Conservation (phyloP, 2,329 filamentous ascomycete species). For the Aureobasidium mangrovei region DNA sequence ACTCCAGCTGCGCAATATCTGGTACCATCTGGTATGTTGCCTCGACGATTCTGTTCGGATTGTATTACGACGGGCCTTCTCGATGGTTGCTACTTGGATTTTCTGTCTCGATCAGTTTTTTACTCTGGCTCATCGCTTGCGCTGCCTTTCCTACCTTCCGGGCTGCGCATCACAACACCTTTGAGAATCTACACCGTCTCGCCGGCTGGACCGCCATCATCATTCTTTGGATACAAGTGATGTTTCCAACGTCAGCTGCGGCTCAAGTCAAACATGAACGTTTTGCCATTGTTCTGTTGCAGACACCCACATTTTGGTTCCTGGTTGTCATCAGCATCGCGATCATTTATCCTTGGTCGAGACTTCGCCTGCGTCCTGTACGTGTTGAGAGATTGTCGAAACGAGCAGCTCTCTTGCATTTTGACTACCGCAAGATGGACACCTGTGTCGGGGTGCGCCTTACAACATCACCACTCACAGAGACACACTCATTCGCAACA, state of each 20-base stretch:
- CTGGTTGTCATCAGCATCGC: constrained; percentile 54
- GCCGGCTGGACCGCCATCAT: constrained; percentile 59
- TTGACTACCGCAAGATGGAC: constrained; percentile 47
- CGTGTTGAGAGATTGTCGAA: constrained; percentile 57
- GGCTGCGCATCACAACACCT: constrained; percentile 55
- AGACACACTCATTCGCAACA: constrained; percentile 70
- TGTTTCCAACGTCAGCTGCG: constrained; percentile 43
- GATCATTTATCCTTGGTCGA: constrained; percentile 64
- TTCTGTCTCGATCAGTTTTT: constrained; percentile 48
- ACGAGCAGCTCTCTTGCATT: constrained; percentile 64
- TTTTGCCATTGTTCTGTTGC: constrained; percentile 33
- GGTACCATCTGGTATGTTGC: constrained; percentile 37
- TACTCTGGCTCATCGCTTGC: constrained; percentile 52
- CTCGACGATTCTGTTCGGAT: constrained; percentile 28
- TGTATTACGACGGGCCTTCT: constrained; percentile 19
- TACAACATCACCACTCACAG: constrained; percentile 53
- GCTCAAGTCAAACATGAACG: not conserved
- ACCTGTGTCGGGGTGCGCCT: constrained; percentile 42
- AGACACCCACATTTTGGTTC: constrained; percentile 56
- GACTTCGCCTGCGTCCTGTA: constrained; percentile 59
- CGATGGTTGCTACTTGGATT: constrained; percentile 39
- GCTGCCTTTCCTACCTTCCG: constrained; percentile 58
- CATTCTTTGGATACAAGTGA: constrained; percentile 56
- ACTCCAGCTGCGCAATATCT: constrained; percentile 30
- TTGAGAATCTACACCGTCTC: constrained; percentile 64